A percentile compares a stretch with the other conserved stretches of the same genome.
phyloP scores from a whole-genome alignment of 805 yeast genomes.

The Hemisphaericaspora nanyangensis region DNA sequence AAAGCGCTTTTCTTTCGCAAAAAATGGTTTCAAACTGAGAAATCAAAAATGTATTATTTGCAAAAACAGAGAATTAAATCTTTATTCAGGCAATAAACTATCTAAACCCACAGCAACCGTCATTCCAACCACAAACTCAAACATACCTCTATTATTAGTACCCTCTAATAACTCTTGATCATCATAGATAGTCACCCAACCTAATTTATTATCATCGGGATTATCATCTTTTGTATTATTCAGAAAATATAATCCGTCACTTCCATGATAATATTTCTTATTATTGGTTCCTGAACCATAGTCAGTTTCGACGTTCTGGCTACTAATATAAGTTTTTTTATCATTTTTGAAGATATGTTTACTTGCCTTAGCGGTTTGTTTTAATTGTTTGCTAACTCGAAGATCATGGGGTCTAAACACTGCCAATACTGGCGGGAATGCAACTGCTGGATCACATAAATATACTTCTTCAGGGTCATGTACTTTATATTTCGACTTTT shows the following conservation, averaged over 20 bases:
- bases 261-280: constrained; percentile 38
- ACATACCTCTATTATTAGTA: constrained; percentile 36
- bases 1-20: too few species aligned
- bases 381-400: constrained; percentile 33
- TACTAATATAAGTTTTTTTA: constrained; percentile 4
- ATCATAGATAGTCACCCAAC: constrained; percentile 64
- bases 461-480: constrained; percentile 24
- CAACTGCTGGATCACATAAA: constrained; percentile 14
- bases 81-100: constrained; percentile 3
- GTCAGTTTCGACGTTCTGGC: constrained; percentile 5
- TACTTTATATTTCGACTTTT: constrained; percentile 7
- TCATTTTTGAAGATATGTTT: constrained; percentile 4
- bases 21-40: too few species aligned
- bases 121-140: constrained; percentile 52
- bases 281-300: constrained; percentile 20
- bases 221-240: constrained; percentile 53
- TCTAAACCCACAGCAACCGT: constrained; percentile 48
- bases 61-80: too few species aligned
- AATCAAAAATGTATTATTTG: too few species aligned
- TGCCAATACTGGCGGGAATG: constrained; percentile 29
- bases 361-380: constrained; percentile 28
- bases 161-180: constrained; percentile 25
- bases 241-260: constrained; percentile 52
- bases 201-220: constrained; percentile 56
- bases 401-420: constrained; percentile 40